Conservation (phyloP, 768 basidiomycete species). For the Daedaleopsis nitida region DNA sequence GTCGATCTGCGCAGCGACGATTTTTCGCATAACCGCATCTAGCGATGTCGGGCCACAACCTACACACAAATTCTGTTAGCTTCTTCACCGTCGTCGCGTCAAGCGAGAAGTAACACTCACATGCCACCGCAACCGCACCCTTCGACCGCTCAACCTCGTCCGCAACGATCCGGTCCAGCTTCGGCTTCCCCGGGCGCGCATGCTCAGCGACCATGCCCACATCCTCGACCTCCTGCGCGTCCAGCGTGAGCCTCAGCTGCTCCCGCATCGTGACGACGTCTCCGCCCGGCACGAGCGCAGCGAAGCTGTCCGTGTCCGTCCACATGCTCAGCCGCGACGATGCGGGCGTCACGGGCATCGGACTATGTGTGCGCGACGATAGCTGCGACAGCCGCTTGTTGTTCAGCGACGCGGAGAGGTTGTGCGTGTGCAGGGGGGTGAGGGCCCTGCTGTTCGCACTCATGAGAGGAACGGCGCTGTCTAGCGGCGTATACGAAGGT, state of each 20-base stretch:
- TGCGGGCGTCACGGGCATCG: constrained; percentile 12
- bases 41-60: constrained; percentile 76
- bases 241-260: constrained; percentile 47
- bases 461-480: constrained; percentile 16
- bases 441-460: too few relatives aligned
- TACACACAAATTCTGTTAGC: constrained; percentile 26
- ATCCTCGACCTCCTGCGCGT: constrained; percentile 60
- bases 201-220: constrained; percentile 61
- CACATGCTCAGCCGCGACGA: constrained; percentile 23
- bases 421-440: constrained; percentile 3
- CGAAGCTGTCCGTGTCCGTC: constrained; percentile 30
- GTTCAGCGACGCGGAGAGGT: constrained; percentile 2
- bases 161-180: constrained; percentile 57
- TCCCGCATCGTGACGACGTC: constrained; percentile 28
- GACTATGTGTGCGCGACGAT: neutral
- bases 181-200: constrained; percentile 67
- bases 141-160: constrained; percentile 61
- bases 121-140: constrained; percentile 67
- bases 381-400: constrained; percentile 12
- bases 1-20: constrained; percentile 61
- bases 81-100: neutral
- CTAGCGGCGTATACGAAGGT: constrained; percentile 1
- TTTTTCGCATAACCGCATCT: constrained; percentile 68
- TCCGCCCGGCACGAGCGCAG: constrained; percentile 27
- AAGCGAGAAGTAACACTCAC: constrained; percentile 43